A percentile compares a stretch with the other conserved stretches of the same genome.
These are phyloP conservation scores for Tolypocladium guangdongense DNA, from an alignment of 2,329 filamentous ascomycete species.

Conservation along the genomic window DNA sequence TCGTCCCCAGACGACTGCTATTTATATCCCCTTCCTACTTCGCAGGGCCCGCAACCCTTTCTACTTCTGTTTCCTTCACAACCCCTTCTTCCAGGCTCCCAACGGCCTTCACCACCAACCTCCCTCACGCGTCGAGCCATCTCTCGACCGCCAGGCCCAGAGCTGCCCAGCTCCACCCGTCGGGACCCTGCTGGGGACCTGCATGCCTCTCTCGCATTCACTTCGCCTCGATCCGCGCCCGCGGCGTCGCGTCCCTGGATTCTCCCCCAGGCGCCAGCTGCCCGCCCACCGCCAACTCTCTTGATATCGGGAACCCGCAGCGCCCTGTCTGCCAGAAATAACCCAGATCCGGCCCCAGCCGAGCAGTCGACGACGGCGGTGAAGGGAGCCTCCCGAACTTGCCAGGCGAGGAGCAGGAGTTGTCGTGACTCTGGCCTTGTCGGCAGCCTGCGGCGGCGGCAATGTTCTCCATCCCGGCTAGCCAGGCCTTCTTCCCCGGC, in stretches of 20 bases:
- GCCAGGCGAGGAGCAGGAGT: too few relatives aligned
- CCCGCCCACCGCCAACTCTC: background rate
- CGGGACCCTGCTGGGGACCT: background rate
- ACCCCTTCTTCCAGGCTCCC: background rate
- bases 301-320: background rate
- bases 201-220: background rate
- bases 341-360: background rate
- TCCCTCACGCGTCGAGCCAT: too few relatives aligned
- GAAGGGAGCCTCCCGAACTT: background rate
- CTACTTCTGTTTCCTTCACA: background rate
- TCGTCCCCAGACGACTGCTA: background rate
- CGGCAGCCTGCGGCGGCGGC: background rate
- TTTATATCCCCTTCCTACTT: background rate
- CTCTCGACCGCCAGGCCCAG: too few relatives aligned
- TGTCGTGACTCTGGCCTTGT: background rate
- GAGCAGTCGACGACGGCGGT: background rate
- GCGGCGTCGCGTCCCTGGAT: background rate
- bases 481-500: background rate
- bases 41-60: background rate
- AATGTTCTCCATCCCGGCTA: background rate
- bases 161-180: too few relatives aligned
- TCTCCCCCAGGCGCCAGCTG: too few relatives aligned
- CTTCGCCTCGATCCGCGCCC: background rate
- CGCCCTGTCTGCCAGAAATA: background rate
- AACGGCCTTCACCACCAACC: background rate